Evolutionary conservation across 129 eudicot species (phyloP), one percentile per base, ranked within the genome.

Genomic region (Lonicera japonica): DNA sequence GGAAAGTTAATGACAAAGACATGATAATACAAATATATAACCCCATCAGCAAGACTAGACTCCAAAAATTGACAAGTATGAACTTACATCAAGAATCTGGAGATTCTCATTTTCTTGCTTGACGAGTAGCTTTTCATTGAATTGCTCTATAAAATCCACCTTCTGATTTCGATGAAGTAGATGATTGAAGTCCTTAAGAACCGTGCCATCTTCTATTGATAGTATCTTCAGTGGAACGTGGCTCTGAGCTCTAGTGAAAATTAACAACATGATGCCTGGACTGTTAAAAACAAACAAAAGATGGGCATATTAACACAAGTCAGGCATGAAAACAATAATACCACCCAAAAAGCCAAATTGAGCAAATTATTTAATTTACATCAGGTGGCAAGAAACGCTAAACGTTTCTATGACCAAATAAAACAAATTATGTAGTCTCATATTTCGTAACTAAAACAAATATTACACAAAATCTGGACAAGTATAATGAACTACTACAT

Each of bases 21-120:
- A 59, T 14, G 11, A 29, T 29, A 29, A 19, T 21, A 43, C 5
- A 5, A 13, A 45, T 15, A 43, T 17, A 55, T 48, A 25, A 25
- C 24, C 47, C 19, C 23, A 47, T 21, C 22, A 21, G 38, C 18
- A 67, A n/a, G n/a, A n/a, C n/a, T n/a, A n/a, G n/a, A n/a, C n/a
- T n/a, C n/a, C 17, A 64, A 21, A 19, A 19, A 19, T 56, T 39
- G 40, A 56, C 51, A 65, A 38, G 13, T 59, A 36, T 18, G 21
- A 61, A 48, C 80, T 51, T 79, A 74, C 84, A 70, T 79, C 84
- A 66, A 74, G 74, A 56, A 79, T 79, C 63, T 79, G 84, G 50
- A 79, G 80, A 66, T 79, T 79, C 65, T 79, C 84, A 20, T 74
- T 79, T 45, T 79, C 80, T 66, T 79, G 85, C 75, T 80, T 80